A percentile compares a stretch with the other conserved stretches of the same genome.
These are phyloP conservation scores for Arbutus unedo DNA, from an alignment of 148 eudicot genomes.

Conservation along the genomic window DNA sequence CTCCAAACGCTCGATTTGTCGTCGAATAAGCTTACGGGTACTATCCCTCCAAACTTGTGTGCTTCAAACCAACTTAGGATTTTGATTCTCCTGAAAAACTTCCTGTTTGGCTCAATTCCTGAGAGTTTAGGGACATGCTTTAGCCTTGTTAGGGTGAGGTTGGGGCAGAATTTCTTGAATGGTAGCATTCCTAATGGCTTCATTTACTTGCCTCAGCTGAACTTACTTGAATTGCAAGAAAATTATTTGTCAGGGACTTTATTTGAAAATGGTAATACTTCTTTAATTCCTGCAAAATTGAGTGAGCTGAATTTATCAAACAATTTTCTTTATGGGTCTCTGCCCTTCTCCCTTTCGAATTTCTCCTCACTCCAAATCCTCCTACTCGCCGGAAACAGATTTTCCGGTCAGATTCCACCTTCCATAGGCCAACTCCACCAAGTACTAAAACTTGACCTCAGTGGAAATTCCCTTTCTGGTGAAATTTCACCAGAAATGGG, in stretches of 20 bases:
- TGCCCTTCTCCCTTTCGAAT: slow-evolving; percentile 70
- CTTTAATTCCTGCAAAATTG: slow-evolving; percentile 40
- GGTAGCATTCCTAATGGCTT: slow-evolving; percentile 86
- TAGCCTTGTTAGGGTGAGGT: slow-evolving; percentile 68
- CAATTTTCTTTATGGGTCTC: slow-evolving; percentile 60
- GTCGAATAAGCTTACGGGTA: slow-evolving; percentile 92
- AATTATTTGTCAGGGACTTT: slow-evolving; percentile 68
- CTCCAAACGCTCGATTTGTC: slow-evolving; percentile 76
- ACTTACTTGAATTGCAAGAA: slow-evolving; percentile 69
- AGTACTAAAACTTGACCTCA: slow-evolving; percentile 55
- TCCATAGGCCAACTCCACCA: slow-evolving; percentile 64
- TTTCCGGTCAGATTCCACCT: slow-evolving; percentile 70
- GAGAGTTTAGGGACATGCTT: slow-evolving; percentile 59
- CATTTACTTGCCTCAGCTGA: slow-evolving; percentile 75
- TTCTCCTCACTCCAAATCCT: slow-evolving; percentile 69
- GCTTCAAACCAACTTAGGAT: slow-evolving; percentile 51
- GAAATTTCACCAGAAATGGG: slow-evolving; percentile 66
- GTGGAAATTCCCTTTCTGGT: slow-evolving; percentile 57
- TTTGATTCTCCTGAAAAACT: slow-evolving; percentile 68
- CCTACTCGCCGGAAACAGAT: slow-evolving; percentile 53
- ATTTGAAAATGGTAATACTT: slow-evolving; percentile 41
- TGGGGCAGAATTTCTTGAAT: slow-evolving; percentile 82
- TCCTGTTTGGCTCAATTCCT: slow-evolving; percentile 82
- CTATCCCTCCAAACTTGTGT: slow-evolving; percentile 78
- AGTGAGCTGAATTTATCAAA: slow-evolving; percentile 68